A percentile compares a stretch with the other conserved stretches of the same genome.
These are phyloP conservation scores for Bipolaris cookei DNA, from an alignment of 2,329 filamentous ascomycete species.

Conservation along the genomic window DNA sequence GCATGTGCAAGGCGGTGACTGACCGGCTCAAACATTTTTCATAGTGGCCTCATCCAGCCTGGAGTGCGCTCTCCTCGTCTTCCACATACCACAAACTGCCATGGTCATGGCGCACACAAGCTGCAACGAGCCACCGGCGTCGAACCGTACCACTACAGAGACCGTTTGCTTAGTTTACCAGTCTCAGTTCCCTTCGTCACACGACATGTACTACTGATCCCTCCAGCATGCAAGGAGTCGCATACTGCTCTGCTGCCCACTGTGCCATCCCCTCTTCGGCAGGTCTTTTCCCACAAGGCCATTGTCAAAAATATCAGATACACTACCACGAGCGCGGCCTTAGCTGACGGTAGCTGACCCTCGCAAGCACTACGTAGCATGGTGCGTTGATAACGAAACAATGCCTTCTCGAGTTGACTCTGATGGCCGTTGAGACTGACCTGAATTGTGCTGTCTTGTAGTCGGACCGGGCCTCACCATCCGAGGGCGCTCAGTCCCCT, in stretches of 20 bases:
- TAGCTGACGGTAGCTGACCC: slow-evolving; percentile 31
- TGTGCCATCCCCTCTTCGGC: slow-evolving; percentile 30
- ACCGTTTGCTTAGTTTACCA: slow-evolving; percentile 36
- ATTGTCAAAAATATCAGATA: slow-evolving; percentile 41
- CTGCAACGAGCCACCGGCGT: slow-evolving; percentile 3
- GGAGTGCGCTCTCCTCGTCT: slow-evolving; percentile 14
- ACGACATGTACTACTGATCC: slow-evolving; percentile 42
- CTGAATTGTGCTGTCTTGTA: slow-evolving; percentile 24
- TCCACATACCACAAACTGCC: slow-evolving; percentile 29
- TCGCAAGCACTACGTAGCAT: slow-evolving; percentile 43
- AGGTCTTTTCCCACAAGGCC: slow-evolving; percentile 26
- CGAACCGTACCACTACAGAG: slow-evolving; percentile 18
- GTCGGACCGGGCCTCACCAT: slow-evolving; percentile 38
- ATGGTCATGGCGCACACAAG: slow-evolving; percentile 27
- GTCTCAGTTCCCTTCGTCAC: slow-evolving; percentile 39
- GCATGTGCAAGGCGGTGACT: slow-evolving; percentile 37
- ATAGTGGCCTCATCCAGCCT: slow-evolving; percentile 17
- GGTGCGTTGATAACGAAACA: slow-evolving; percentile 46
- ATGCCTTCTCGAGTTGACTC: slow-evolving; percentile 11
- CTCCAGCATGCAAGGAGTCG: slow-evolving; percentile 48
- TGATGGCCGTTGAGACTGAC: slow-evolving; percentile 32
- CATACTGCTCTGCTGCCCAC: slow-evolving; percentile 38
- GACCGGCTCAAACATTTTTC: slow-evolving; percentile 30
- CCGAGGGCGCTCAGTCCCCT: slow-evolving; percentile 29
- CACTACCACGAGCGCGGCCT: slow-evolving; percentile 42